Conservation (phyloP, 805 yeast species). For the Wickerhamiella spandovensis region DNA sequence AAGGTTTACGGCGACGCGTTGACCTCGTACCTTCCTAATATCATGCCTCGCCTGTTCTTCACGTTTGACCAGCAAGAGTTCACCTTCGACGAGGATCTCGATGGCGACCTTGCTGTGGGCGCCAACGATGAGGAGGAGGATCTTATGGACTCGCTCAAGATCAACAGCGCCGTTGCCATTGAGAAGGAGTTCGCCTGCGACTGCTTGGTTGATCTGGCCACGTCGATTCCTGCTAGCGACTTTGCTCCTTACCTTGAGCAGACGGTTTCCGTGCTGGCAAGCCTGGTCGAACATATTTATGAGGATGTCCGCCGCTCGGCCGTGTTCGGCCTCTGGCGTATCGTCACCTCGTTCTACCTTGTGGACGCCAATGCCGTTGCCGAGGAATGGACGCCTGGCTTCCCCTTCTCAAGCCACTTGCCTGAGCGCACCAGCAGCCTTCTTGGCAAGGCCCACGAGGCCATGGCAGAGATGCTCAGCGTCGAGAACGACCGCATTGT, state of each 20-base stretch:
- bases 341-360: slow-evolving; percentile 50
- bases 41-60: slow-evolving; percentile 72
- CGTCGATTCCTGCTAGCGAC: slow-evolving; percentile 56
- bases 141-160: slow-evolving; percentile 58
- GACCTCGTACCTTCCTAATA: slow-evolving; percentile 66
- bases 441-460: slow-evolving; percentile 48
- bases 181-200: slow-evolving; percentile 91
- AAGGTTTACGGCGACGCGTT: slow-evolving; percentile 87
- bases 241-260: slow-evolving; percentile 11
- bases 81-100: slow-evolving; percentile 24
- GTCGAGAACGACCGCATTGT: slow-evolving; percentile 77
- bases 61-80: slow-evolving; percentile 83
- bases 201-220: slow-evolving; percentile 66
- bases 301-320: slow-evolving; percentile 82
- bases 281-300: slow-evolving; percentile 72
- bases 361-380: slow-evolving; percentile 10
- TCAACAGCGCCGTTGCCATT: slow-evolving; percentile 87
- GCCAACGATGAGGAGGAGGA: slow-evolving; percentile 35
- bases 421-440: slow-evolving; percentile 44
- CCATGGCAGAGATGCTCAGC: slow-evolving; percentile 47
- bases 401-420: slow-evolving; percentile 17
- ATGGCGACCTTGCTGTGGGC: slow-evolving; percentile 33
- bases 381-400: slow-evolving; percentile 24
- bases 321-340: slow-evolving; percentile 67
- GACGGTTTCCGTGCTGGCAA: slow-evolving; percentile 38